phyloP scores from a whole-genome alignment of 2,329 filamentous ascomycete genomes.

The Aureobasidium sp. region DNA sequence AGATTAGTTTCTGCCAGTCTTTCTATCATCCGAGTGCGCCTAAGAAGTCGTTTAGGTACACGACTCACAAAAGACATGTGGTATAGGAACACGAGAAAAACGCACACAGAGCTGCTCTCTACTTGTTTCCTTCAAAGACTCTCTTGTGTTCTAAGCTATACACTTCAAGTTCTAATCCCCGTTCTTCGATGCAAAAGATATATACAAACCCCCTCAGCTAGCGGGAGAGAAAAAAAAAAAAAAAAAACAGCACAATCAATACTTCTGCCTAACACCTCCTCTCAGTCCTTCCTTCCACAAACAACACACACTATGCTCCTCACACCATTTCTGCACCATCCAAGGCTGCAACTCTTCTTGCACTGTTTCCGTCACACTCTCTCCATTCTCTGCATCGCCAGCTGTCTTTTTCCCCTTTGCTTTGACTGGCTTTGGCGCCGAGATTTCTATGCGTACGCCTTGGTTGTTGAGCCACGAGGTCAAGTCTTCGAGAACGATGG shows the following conservation, averaged over 20 bases:
- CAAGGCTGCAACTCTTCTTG: constrained; percentile 31
- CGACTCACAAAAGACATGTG: no score
- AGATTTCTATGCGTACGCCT: constrained; percentile 19
- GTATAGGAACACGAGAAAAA: no score
- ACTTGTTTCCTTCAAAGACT: no score
- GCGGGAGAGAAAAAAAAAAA: background rate
- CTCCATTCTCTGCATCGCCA: background rate
- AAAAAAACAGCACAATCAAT: constrained; percentile 15
- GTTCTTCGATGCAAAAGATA: background rate
- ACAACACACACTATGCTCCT: constrained; percentile 77
- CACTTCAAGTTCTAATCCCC: no score
- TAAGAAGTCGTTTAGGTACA: no score
- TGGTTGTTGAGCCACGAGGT: constrained; percentile 64
- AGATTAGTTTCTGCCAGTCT: no score
- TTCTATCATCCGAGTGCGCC: no score
- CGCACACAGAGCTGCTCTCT: no score
- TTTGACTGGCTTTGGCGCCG: constrained; percentile 6
- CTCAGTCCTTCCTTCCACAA: constrained; percentile 52
- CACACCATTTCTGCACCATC: constrained; percentile 83
- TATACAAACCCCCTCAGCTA: background rate
- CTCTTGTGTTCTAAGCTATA: no score
- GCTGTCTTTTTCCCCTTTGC: constrained; percentile 27
- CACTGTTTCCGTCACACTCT: constrained; percentile 16
- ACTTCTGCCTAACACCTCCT: constrained; percentile 26
- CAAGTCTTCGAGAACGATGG: constrained; percentile 79